These are phyloP conservation scores for Epichloe uncinata DNA, from an alignment of 2,329 filamentous ascomycete genomes.

Conservation along the genomic window DNA sequence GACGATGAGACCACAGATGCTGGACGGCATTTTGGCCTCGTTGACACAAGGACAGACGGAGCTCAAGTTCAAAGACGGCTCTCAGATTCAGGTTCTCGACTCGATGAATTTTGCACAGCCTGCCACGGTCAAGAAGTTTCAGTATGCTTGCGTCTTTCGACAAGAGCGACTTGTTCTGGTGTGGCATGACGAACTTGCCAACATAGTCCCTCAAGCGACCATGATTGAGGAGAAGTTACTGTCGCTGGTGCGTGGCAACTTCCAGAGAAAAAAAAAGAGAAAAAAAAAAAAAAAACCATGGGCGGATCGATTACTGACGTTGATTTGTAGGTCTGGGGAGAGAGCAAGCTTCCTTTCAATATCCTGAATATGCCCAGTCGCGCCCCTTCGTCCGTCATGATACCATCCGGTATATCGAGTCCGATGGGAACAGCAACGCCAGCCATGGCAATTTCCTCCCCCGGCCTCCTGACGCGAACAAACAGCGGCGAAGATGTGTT, in stretches of 20 bases:
- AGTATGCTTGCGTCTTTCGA: slow-evolving; percentile 29
- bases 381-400: slow-evolving; percentile 9
- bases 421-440: slow-evolving; percentile 9
- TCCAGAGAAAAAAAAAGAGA: too few relatives aligned
- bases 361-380: slow-evolving; percentile 9
- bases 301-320: neutral
- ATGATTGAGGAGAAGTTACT: slow-evolving; percentile 20
- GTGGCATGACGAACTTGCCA: slow-evolving; percentile 28
- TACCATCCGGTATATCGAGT: slow-evolving; percentile 8
- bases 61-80: slow-evolving; percentile 27
- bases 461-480: slow-evolving; percentile 3
- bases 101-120: slow-evolving; percentile 25
- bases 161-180: slow-evolving; percentile 28
- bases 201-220: slow-evolving; percentile 25
- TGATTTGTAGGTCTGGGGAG: slow-evolving; percentile 14
- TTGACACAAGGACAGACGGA: slow-evolving; percentile 27
- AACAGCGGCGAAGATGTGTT: slow-evolving; percentile 13
- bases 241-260: slow-evolving; percentile 10
- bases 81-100: slow-evolving; percentile 31
- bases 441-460: slow-evolving; percentile 8
- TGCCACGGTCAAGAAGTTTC: slow-evolving; percentile 27
- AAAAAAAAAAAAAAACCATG: neutral
- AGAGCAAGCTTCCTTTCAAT: slow-evolving; percentile 6
- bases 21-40: slow-evolving; percentile 28
- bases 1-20: slow-evolving; percentile 35